Percentiles rank a stretch among this genome's conserved stretches.
Evolutionary conservation across 768 basidiomycete species (phyloP).

Genomic region (Ramaria sp.): DNA sequence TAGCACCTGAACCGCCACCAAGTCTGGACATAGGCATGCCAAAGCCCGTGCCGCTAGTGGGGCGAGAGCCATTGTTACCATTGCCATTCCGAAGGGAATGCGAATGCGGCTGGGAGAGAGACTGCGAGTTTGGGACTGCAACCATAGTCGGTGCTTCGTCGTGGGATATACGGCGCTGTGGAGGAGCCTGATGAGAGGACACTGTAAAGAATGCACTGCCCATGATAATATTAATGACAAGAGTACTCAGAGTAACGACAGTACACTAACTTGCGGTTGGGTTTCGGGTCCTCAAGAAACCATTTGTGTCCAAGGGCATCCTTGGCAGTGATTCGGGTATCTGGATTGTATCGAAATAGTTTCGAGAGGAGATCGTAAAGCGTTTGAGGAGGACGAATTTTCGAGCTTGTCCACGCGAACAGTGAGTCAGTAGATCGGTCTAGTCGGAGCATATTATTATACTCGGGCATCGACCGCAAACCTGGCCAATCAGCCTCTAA

Average conservation of each 20-base stretch:
- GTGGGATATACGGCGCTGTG: slow-evolving; percentile 79
- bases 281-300: slow-evolving; percentile 86
- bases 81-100: slow-evolving; percentile 9
- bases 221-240: slow-evolving; percentile 2
- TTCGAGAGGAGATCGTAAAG: slow-evolving; percentile 69
- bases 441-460: slow-evolving; percentile 66
- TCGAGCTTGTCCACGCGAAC: slow-evolving; percentile 60
- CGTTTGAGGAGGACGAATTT: slow-evolving; percentile 49
- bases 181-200: slow-evolving; percentile 59
- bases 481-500: slow-evolving; percentile 87
- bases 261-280: slow-evolving; percentile 67
- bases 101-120: slow-evolving; percentile 7
- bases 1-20: slow-evolving; percentile 3
- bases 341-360: slow-evolving; percentile 87
- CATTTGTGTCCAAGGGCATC: slow-evolving; percentile 78
- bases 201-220: slow-evolving; percentile 65
- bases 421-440: slow-evolving; percentile 62
- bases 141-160: slow-evolving; percentile 89
- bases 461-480: slow-evolving; percentile 79
- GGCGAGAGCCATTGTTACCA: slow-evolving; percentile 6
- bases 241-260: not conserved
- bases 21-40: slow-evolving; percentile 8
- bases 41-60: slow-evolving; percentile 2
- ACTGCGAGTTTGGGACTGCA: slow-evolving; percentile 36
- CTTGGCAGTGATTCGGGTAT: slow-evolving; percentile 70